These are phyloP conservation scores for Yarrowia bubula DNA, from an alignment of 805 yeast species.

Conservation along the genomic window DNA sequence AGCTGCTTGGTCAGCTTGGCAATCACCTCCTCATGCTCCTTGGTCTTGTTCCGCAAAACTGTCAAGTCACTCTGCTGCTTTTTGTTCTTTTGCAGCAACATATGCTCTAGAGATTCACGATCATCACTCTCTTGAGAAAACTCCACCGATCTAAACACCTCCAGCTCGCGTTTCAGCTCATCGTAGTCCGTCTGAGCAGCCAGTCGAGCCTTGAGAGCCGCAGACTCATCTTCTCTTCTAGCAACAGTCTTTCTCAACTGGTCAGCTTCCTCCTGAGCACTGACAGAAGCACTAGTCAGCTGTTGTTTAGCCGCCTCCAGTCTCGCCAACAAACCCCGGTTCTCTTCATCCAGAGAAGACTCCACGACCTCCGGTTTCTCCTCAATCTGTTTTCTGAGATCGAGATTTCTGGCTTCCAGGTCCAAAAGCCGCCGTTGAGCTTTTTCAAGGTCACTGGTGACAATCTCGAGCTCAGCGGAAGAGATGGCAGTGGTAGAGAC, in stretches of 20 bases:
- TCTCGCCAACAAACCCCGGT: slow-evolving; percentile 58
- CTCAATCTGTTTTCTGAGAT: slow-evolving; percentile 63
- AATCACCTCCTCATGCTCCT: slow-evolving; percentile 46
- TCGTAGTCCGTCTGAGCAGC: slow-evolving; percentile 66
- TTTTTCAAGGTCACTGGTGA: slow-evolving; percentile 72
- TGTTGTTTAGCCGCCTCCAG: slow-evolving; percentile 48
- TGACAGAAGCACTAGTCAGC: slow-evolving; percentile 33
- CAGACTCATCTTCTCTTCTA: slow-evolving; percentile 45
- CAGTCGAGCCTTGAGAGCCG: slow-evolving; percentile 50
- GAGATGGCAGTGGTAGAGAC: background rate
- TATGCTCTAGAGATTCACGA: slow-evolving; percentile 48
- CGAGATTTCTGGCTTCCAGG: slow-evolving; percentile 75
- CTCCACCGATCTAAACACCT: slow-evolving; percentile 68
- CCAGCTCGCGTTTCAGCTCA: slow-evolving; percentile 73
- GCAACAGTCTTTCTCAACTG: slow-evolving; percentile 1
- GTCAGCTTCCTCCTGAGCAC: slow-evolving; percentile 38
- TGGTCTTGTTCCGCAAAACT: slow-evolving; percentile 58
- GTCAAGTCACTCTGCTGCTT: slow-evolving; percentile 69
- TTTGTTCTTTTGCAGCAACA: slow-evolving; percentile 67
- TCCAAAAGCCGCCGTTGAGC: slow-evolving; percentile 65
- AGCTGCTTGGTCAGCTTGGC: slow-evolving; percentile 40
- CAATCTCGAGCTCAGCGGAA: slow-evolving; percentile 53
- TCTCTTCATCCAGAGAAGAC: slow-evolving; percentile 49
- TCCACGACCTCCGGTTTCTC: slow-evolving; percentile 37
- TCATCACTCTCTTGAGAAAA: slow-evolving; percentile 46